Base-by-base conservation (phyloP, 1,284 basidiomycete genomes). In the Pseudozyma sp. region DNA sequence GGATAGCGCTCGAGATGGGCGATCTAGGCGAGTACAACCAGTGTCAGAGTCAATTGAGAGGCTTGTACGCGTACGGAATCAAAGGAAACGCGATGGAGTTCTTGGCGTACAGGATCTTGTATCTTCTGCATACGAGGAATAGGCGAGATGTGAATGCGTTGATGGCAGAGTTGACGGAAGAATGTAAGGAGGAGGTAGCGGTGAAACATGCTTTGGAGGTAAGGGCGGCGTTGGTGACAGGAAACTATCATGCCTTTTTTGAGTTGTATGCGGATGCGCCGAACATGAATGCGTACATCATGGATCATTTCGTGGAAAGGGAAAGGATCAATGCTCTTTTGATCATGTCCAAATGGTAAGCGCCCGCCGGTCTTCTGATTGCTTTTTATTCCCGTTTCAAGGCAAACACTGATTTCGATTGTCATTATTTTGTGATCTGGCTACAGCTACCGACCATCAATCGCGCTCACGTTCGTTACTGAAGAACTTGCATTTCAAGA, bases 1-100 rank as follows among this genome's bases (percentile, higher is more conserved):
- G 97, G 34, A 97, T 99, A 87, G 97, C 97, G 47, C 87, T 97
- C 31, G 94, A 97, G 88, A 92, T 91, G 94, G 91, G 90, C 83
- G 97, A 99, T 85, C 92, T 99, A 88, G 95, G 97, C 80, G 97
- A 99, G 89, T 99, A 97, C 85, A 99, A 98, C 85, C 93, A 96
- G 86, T 99, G 97, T 86, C 95, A 97, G 86, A 92, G 92, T 42
- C 92, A 94, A 83, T 87, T 99, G 52, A 92, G 93, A 80, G 89
- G 90, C 59, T 90, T 99, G 38, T 99, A 99, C 86, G 94, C 96
- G 79, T 90, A 94, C 68, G 94, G 94, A 50, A 91, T 99, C 61
- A 89, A 90, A 59, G 97, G 96, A 49, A 92, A 93, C 83, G 91
- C 91, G 12, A 92, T 95, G 85, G 97, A 99, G 87, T 99, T 99